Base-by-base conservation (phyloP, 306 rosid species). In the Alnus glutinosa region DNA sequence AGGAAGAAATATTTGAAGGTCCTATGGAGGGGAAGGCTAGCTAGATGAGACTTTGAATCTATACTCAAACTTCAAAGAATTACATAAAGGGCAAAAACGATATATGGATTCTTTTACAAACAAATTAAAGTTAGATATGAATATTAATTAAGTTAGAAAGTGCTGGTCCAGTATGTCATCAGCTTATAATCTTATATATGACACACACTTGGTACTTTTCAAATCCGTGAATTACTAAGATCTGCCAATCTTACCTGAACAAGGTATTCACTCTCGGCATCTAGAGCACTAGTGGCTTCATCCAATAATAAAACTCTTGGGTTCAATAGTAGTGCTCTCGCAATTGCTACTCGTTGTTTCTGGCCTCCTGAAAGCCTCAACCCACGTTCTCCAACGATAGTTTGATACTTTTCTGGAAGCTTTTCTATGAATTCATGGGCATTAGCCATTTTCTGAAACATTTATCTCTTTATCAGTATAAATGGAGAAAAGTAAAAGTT, bases 281-380 rank as follows among this genome's bases (percentile, higher is more conserved):
- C 95, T 14, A 90, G 78, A 80, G 95, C 95, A 72, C 95, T 90
- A 44, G 95, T 90, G 81, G 95, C 95, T 88, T 90, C 95, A 73
- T 89, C 95, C 16, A 90, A 83, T 13, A 89, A 85, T 78, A 90
- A 83, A 77, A 90, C 77, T 79, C 83, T 89, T 0, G 95, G 92
- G 79, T 90, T 84, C 91, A 89, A 85, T 55, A 90, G 85, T 57
- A 90, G 78, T 46, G 95, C 95, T 81, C 95, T 87, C 23, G 92
- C 95, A 80, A 90, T 89, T 55, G 95, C 95, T 82, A 90, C 73
- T 79, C 92, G 82, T 83, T 90, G 95, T 82, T 89, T 89, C 84
- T 90, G 95, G n/a, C 95, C 95, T 55, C 95, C 95, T 3, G 95
- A 90, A 48, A 90, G 86, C 88, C 95, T 83, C 76, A 89, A 34